Evolutionary conservation across 257 asterid genomes (phyloP), one percentile per base, ranked within the genome.

Genomic region (Ilex aquifolium): DNA sequence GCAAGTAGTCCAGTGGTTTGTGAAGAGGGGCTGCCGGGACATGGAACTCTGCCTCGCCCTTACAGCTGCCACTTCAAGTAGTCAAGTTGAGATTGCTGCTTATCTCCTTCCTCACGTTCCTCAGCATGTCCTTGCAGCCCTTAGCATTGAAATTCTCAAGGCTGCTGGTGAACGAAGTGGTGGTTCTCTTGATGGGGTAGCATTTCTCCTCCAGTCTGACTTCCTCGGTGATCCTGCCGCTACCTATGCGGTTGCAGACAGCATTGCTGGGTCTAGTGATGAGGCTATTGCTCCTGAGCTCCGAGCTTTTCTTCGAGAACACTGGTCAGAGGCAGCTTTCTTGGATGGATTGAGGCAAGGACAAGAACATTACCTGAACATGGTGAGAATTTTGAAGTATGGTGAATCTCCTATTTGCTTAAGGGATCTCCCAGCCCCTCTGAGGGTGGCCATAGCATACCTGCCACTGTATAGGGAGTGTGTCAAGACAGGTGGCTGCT

Each of bases 1-100:
- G 86, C 82, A 88, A 4, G 99, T 93, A 2, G 97, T 90, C 8
- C 79, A 84, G 71, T 93, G 99, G 99, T 93, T 93, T 44, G 96
- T 93, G 42, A 76, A 78, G 61, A 67, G 95, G 65, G 97, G 97
- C 15, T 90, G 99, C 72, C 77, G 97, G 44, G 97, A 93, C 80
- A 90, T 93, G 97, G 99, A 90, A 64, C 86, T 93, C 44, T 93
- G 99, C 48, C 94, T 93, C 6, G 99, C 99, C 72, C 95, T 93
- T 10, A 87, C 97, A 2, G 96, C 99, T 17, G 96, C 99, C 65
- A 93, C 99, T 15, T 90, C 99, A 7, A 85, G 95, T 79, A 82
- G 97, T 65, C 99, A 87, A 77, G 90, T 90, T 1, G 82, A 78
- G 48, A 83, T 77, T 4, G 95, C 95, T 2, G 87, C 94, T 0